Evolutionary conservation across 2,329 filamentous ascomycete genomes (phyloP).

Genomic region (Diaporthe amygdali): DNA sequence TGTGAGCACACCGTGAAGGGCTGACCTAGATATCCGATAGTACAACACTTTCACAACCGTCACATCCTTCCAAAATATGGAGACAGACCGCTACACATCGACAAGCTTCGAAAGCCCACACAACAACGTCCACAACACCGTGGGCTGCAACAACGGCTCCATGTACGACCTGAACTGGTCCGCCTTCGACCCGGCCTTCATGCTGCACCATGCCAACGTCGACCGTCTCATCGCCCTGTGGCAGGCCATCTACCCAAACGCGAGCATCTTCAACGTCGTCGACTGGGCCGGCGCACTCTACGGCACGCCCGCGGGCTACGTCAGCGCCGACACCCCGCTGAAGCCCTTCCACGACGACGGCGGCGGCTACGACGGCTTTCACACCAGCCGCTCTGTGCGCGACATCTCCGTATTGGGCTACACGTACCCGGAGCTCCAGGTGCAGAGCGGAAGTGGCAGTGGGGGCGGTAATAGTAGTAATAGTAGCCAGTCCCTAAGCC

Average conservation of each 20-base stretch:
- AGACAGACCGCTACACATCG: conserved; percentile 41
- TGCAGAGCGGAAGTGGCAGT: conserved; percentile 41
- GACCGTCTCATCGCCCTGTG: conserved; percentile 63
- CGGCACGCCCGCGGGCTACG: conserved; percentile 45
- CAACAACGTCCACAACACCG: conserved; percentile 45
- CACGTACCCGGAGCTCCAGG: conserved; percentile 38
- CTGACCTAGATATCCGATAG: conserved; percentile 32
- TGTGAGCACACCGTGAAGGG: not conserved
- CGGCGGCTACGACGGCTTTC: conserved; percentile 42
- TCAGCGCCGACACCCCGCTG: conserved; percentile 51
- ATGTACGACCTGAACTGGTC: conserved; percentile 45
- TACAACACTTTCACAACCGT: conserved; percentile 48
- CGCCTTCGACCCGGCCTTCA: conserved; percentile 53
- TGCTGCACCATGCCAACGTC: conserved; percentile 62
- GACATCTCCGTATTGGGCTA: conserved; percentile 40
- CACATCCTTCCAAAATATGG: conserved; percentile 44
- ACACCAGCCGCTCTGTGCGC: conserved; percentile 43
- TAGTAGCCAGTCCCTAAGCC: conserved; percentile 40
- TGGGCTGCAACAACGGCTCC: conserved; percentile 41
- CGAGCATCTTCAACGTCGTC: conserved; percentile 38
- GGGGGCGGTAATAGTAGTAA: conserved; percentile 30
- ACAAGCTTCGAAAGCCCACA: conserved; percentile 51
- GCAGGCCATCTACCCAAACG: conserved; percentile 44
- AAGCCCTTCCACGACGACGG: conserved; percentile 52
- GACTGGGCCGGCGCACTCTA: conserved; percentile 39